phyloP scores from a whole-genome alignment of 148 eudicot species.

The Cornus suecica region DNA sequence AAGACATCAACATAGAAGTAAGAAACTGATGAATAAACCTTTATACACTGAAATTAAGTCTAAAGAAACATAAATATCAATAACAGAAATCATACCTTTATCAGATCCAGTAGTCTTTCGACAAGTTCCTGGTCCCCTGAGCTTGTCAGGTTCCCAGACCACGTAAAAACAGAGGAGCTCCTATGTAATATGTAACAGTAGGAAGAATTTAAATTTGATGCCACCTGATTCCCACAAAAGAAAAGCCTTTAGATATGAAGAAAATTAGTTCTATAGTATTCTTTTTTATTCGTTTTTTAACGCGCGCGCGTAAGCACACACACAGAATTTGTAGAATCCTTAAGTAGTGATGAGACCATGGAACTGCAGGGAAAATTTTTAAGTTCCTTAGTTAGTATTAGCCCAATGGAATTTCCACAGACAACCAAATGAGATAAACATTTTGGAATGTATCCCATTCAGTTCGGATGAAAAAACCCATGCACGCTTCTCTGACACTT shows the following conservation, averaged over 20 bases:
- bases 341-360: no score
- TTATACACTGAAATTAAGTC: background rate
- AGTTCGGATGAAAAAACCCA: background rate
- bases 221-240: slow-evolving; percentile 51
- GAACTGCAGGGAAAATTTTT: no score
- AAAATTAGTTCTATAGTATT: background rate
- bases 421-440: background rate
- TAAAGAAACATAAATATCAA: background rate
- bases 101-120: slow-evolving; percentile 86
- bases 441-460: background rate
- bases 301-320: background rate
- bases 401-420: background rate
- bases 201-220: slow-evolving; percentile 81
- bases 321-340: background rate
- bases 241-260: background rate
- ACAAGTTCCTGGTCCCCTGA: slow-evolving; percentile 76
- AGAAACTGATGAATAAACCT: background rate
- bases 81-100: slow-evolving; percentile 48
- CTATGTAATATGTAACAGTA: slow-evolving; percentile 80
- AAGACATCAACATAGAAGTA: background rate
- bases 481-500: background rate
- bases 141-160: slow-evolving; percentile 74
- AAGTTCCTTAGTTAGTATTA: no score
- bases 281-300: no score
- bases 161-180: slow-evolving; percentile 71